Base-by-base conservation (phyloP, 176 grass and related monocot species). In the Zizania latifolia region DNA sequence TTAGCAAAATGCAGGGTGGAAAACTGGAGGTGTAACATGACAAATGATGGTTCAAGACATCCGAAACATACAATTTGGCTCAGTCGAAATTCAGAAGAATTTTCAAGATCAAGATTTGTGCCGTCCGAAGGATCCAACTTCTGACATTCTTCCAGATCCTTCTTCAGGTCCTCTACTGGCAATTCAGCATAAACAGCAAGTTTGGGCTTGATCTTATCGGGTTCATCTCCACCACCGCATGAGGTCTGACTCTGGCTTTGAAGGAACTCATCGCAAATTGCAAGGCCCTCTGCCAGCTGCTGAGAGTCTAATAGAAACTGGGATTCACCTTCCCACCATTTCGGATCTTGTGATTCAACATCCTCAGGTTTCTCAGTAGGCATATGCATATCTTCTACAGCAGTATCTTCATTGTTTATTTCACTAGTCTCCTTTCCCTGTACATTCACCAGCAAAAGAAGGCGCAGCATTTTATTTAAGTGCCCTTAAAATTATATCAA, bases 181-280 rank as follows among this genome's bases (percentile, higher is more conserved):
- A 93, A 79, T 2, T 85, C 78, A 23, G 87, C 87, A 77, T 93
- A 93, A 73, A 87, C 87, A 64, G 91, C 78, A 15, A 93, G 67
- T 33, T 31, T 11, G 48, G 78, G 85, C 39, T 78, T 87, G 44
- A 34, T 74, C 36, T 2, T 65, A 77, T 72, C 62, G 1, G 82
- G 63, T n/a, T 87, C 85, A 59, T 83, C 81, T 62, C 80, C 91
- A 35, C 56, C 80, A 10, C 71, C 82, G 19, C 86, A 90, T 38
- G 89, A 91, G 59, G 82, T 90, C 65, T 99, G 95, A 58, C 89
- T 92, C 31, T 87, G 86, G 68, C 95, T 99, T 50, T 84, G 76
- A 70, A 99, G 92, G 62, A 99, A 94, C 62, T 99, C 95, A 0
- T 94, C 90, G 6, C 92, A 92, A 1, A 94, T 54, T 26, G 84